These are phyloP conservation scores for Penicillium desertorum DNA, from an alignment of 495 filamentous ascomycete species.

Conservation along the genomic window DNA sequence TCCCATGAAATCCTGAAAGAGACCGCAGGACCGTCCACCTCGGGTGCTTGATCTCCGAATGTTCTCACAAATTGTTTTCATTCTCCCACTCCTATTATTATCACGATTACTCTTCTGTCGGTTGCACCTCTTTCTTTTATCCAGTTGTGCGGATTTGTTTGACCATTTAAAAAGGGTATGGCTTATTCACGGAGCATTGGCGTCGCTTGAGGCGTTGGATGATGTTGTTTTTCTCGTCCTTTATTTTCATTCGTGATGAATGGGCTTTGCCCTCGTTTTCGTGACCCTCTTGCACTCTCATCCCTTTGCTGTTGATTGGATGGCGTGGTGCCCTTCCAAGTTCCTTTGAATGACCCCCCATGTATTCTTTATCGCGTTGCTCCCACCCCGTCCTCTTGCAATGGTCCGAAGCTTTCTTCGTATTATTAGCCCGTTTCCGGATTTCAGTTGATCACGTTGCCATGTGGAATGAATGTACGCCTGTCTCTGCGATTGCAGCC, in stretches of 20 bases:
- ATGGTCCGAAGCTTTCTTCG: background rate
- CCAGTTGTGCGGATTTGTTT: background rate
- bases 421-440: slow-evolving; percentile 6
- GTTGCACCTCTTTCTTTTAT: background rate
- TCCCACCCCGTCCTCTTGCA: slow-evolving; percentile 1
- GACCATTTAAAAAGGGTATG: slow-evolving; percentile 1
- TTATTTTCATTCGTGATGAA: background rate
- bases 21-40: background rate
- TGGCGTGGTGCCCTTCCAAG: background rate
- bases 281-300: background rate
- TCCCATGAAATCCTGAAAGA: slow-evolving; percentile 2
- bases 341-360: slow-evolving; percentile 4
- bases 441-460: slow-evolving; percentile 19
- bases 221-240: background rate
- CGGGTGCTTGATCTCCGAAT: background rate
- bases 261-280: slow-evolving; percentile 1
- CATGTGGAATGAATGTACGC: slow-evolving; percentile 31
- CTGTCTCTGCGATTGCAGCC: slow-evolving; percentile 22
- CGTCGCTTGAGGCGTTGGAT: background rate
- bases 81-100: background rate
- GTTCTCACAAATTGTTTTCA: background rate
- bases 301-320: background rate
- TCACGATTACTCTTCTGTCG: background rate
- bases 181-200: background rate
- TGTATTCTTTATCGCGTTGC: slow-evolving; percentile 8